Evolutionary conservation across 805 yeast genomes (phyloP).

Genomic region (Candida loeiensis): DNA sequence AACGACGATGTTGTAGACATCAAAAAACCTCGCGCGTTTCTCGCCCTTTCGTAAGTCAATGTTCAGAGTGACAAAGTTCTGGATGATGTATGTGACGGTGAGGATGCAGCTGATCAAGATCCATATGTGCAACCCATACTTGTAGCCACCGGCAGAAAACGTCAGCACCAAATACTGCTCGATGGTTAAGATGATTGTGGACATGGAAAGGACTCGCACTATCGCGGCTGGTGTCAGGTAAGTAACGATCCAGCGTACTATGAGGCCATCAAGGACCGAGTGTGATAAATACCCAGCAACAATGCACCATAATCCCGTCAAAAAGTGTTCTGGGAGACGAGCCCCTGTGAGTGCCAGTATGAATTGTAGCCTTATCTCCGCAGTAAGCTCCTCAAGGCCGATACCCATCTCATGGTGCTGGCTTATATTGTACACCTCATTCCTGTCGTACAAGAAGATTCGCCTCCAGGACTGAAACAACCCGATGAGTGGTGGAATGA

Average conservation of each 20-base stretch:
- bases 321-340: slow-evolving; percentile 70
- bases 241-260: slow-evolving; percentile 91
- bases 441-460: slow-evolving; percentile 20
- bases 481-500: slow-evolving; percentile 63
- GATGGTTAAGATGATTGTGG: slow-evolving; percentile 64
- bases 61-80: slow-evolving; percentile 83
- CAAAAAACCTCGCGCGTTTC: slow-evolving; percentile 63
- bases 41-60: slow-evolving; percentile 47
- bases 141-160: slow-evolving; percentile 61
- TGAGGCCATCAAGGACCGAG: slow-evolving; percentile 80
- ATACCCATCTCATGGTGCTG: slow-evolving; percentile 8
- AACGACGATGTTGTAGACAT: slow-evolving; percentile 82
- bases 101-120: slow-evolving; percentile 80
- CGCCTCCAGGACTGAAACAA: slow-evolving; percentile 43
- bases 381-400: not conserved
- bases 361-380: slow-evolving; percentile 4
- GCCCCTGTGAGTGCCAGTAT: slow-evolving; percentile 46
- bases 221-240: slow-evolving; percentile 88
- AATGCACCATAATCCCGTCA: slow-evolving; percentile 89
- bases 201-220: slow-evolving; percentile 79
- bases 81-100: slow-evolving; percentile 76
- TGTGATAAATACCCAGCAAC: slow-evolving; percentile 84
- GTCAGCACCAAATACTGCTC: slow-evolving; percentile 66
- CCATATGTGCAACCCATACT: slow-evolving; percentile 85
- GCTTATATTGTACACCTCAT: slow-evolving; percentile 7